These are phyloP conservation scores for Nicotiana knightiana DNA, from an alignment of 257 asterid species.

Conservation along the genomic window DNA sequence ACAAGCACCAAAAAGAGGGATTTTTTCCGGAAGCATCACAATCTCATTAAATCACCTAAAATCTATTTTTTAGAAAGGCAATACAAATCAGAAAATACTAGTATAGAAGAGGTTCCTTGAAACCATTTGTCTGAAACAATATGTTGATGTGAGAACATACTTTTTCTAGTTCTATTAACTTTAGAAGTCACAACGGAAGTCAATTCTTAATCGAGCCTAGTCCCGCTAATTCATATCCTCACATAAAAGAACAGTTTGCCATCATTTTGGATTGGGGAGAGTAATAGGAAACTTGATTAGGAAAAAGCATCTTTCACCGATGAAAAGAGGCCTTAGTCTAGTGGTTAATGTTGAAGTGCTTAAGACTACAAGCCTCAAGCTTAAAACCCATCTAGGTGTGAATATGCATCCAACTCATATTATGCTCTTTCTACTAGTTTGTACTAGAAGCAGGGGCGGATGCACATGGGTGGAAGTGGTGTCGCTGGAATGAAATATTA, in stretches of 20 bases:
- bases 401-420: background rate
- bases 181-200: background rate
- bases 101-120: background rate
- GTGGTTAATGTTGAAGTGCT: background rate
- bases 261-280: background rate
- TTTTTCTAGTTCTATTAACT: background rate
- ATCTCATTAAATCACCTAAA: background rate
- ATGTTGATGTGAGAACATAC: background rate
- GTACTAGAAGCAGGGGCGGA: background rate
- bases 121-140: background rate
- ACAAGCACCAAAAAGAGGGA: background rate
- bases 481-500: too few species aligned
- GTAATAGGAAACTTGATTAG: background rate
- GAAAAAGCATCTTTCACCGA: background rate
- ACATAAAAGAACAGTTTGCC: background rate
- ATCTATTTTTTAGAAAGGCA: background rate
- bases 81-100: background rate
- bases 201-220: background rate
- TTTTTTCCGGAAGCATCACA: background rate
- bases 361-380: background rate
- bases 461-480: too few species aligned
- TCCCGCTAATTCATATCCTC: background rate
- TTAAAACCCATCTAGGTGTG: background rate
- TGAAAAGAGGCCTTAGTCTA: background rate
- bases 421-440: background rate